Evolutionary conservation across 495 filamentous ascomycete genomes (phyloP), one percentile per base, ranked within the genome.

Genomic region (Tuber calosporum): DNA sequence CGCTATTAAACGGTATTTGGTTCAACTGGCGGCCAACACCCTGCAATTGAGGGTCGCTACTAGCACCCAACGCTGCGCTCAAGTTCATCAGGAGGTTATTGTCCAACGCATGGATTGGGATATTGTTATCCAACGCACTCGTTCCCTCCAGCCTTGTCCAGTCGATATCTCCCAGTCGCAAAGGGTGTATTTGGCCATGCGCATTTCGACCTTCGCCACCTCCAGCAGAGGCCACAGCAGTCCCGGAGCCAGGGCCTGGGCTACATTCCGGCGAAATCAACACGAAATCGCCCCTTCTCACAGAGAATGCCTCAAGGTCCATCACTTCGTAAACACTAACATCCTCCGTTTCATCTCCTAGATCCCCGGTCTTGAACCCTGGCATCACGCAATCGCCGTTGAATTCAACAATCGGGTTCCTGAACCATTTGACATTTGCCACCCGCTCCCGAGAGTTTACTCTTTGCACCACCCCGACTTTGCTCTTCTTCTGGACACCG

Each of bases 311-410:
- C 39, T 83, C 79, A 68, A 84, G 83, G 6, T 82, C 82, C 67
- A 78, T 74, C 40, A 90, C 81, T 69, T 90, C 88, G 77, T 90
- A 90, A 39, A 89, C 74, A 72, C 87, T 89, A 20, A 88, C 83
- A 40, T 88, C 84, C 67, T 86, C 86, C 37, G 82, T 66, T 30
- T 75, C 76, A 22, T 84, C 82, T 19, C 77, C 70, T 4, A 89
- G 82, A 9, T 72, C 53, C 1, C 88, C 88, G 15, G 85, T 80
- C 1, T 70, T 80, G 30, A 83, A 84, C 5, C 76, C 80, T 17
- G 82, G 74, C 34, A 84, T 76, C 58, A 83, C 73, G 20, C 81
- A 71, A 8, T 76, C 77, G n/a, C 80, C 81, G 15, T 78, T 75
- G 19, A 87, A 71, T 58, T 85, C 80, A 17, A 89, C 79, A 22